Evolutionary conservation across 2,329 filamentous ascomycete species (phyloP), one percentile per base, ranked within the genome.

Genomic region (Aspergillus transmontanensis): DNA sequence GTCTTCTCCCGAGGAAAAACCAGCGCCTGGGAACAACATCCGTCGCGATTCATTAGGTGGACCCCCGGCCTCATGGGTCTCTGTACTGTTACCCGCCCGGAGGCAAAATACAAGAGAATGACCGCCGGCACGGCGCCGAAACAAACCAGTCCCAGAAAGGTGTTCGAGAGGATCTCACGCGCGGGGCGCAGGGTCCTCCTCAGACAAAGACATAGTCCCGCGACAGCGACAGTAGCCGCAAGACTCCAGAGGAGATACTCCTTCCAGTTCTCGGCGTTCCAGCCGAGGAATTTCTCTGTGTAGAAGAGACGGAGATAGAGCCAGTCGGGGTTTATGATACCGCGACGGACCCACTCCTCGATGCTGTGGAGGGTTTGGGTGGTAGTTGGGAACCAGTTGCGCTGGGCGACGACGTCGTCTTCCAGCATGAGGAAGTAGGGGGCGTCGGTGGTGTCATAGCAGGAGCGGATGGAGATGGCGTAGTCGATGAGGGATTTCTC

Each of bases 281-380:
- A 83, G 41, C 80, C 80, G 6, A 81, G 73, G 59, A 80, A 81
- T 59, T 79, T 75, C 63, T 83, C 80, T 0, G 80, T 82, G 64
- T 80, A 82, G 71, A 83, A 83, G 11, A 83, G 72, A 6, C 80
- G 79, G 50, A 83, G 69, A 66, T 83, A 83, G 11, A 82, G 69
- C 72, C 72, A 75, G 57, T 71, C 66, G 23, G 57, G 57, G 43
- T 14, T n/a, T 6, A 71, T 54, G 5, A 23, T 28, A 6, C 65
- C 68, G 32, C 30, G 60, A 19, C 41, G 43, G 11, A 51, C 53
- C 67, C 64, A 65, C 1, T 61, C 57, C 53, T 79, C 72, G 7
- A 78, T 75, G n/a, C 71, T 66, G 28, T 75, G 65, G 14, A 83
- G 69, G 4, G 73, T 80, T 16, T 74, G 65, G 61, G 79, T 71